phyloP scores from a whole-genome alignment of 345 rosid species.

The Moricandia arvensis region DNA sequence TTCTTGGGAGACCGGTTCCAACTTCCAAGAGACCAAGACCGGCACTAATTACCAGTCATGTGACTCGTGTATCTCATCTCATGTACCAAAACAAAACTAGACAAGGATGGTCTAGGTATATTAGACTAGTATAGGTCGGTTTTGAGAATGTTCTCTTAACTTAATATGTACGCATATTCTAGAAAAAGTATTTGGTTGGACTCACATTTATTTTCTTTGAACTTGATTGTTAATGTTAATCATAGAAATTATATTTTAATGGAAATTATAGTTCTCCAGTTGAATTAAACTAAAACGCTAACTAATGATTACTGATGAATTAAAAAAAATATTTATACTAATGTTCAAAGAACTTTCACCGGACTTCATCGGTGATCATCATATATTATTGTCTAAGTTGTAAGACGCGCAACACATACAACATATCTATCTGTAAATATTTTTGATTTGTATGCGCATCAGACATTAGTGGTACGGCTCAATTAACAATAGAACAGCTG shows the following conservation, averaged over 20 bases:
- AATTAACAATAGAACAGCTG: constrained; percentile 26
- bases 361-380: constrained; percentile 2
- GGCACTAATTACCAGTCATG: neutral
- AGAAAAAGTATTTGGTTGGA: neutral
- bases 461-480: constrained; percentile 28
- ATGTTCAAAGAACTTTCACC: constrained; percentile 24
- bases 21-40: neutral
- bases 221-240: neutral
- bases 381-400: constrained; percentile 1
- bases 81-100: neutral
- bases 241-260: neutral
- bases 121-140: neutral
- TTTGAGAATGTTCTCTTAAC: neutral
- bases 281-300: neutral
- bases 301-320: constrained; percentile 5
- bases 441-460: constrained; percentile 16
- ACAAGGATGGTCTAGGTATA: neutral
- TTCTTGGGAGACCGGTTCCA: neutral
- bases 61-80: too few species aligned
- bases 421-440: constrained; percentile 15
- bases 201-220: neutral
- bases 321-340: neutral
- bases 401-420: constrained; percentile 11
- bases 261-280: neutral
- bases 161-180: neutral